phyloP scores from a whole-genome alignment of 2,329 filamentous ascomycete genomes.

The Penicillium sp. region DNA sequence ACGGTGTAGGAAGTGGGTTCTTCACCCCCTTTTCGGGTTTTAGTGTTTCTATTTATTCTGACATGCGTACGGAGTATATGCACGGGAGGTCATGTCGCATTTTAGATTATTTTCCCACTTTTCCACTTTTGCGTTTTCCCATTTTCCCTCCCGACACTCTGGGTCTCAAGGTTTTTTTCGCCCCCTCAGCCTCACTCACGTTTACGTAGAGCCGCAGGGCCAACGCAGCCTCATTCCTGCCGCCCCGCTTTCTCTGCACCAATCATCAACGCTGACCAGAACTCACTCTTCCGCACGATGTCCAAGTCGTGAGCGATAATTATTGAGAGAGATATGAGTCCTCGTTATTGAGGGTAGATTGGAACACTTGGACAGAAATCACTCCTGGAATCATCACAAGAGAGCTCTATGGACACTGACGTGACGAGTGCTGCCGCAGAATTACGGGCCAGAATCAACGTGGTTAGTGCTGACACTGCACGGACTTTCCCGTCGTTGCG shows the following conservation, averaged over 20 bases:
- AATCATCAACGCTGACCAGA: neutral
- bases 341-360: neutral
- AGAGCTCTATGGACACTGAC: slow-evolving; percentile 4
- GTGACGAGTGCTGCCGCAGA: slow-evolving; percentile 7
- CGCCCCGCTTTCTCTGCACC: slow-evolving; percentile 6
- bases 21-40: slow-evolving; percentile 5
- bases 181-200: slow-evolving; percentile 21
- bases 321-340: no score
- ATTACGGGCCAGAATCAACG: slow-evolving; percentile 9
- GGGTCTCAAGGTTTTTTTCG: neutral
- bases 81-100: neutral
- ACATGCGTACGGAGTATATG: no score
- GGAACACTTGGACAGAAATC: neutral
- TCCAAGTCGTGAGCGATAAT: neutral
- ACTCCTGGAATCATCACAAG: neutral
- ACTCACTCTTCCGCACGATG: neutral
- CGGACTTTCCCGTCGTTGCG: neutral
- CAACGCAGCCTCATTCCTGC: slow-evolving; percentile 15
- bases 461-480: slow-evolving; percentile 14
- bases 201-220: slow-evolving; percentile 18
- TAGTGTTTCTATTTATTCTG: neutral
- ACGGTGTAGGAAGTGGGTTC: slow-evolving; percentile 9
- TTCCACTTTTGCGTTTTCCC: neutral
- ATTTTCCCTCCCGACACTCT: neutral
- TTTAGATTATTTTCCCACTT: neutral